These are phyloP conservation scores for Trypanosoma vivax DNA, from an alignment of 208 protist genomes.

Conservation along the genomic window DNA sequence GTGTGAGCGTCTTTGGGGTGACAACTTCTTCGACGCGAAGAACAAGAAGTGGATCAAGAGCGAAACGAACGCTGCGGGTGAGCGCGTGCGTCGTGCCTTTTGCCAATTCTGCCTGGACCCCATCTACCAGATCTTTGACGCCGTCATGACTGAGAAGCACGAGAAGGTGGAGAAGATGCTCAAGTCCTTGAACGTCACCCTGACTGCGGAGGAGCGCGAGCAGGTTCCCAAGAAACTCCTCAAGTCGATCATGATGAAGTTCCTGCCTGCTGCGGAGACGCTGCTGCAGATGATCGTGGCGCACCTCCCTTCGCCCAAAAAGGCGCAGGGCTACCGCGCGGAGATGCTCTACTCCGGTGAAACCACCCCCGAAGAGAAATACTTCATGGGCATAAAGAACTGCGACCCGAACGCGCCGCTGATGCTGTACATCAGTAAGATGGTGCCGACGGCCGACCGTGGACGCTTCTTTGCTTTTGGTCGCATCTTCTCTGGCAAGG, in stretches of 20 bases:
- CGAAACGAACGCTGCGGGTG: conserved; percentile 54
- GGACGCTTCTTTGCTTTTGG: conserved; percentile 80
- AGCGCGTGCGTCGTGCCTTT: conserved; percentile 79
- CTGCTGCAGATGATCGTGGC: conserved; percentile 98
- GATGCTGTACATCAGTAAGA: conserved; percentile 99
- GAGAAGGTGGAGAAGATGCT: conserved; percentile 95
- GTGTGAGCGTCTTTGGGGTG: conserved; percentile 96
- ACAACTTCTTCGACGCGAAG: conserved; percentile 96
- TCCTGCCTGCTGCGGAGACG: conserved; percentile 95
- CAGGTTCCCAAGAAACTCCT: conserved; percentile 92
- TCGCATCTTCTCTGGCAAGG: conserved; percentile 78
- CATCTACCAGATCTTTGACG: conserved; percentile 95
- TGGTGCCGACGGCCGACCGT: conserved; percentile 98
- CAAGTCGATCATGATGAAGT: conserved; percentile 98
- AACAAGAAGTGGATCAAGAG: conserved; percentile 76
- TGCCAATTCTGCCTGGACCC: conserved; percentile 98
- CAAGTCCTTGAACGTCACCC: conserved; percentile 85
- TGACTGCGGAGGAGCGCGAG: conserved; percentile 89
- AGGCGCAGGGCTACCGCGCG: conserved; percentile 95
- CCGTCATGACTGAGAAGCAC: conserved; percentile 93
- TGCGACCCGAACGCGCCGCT: conserved; percentile 94
- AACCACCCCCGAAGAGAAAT: conserved; percentile 87
- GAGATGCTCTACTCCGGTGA: conserved; percentile 97
- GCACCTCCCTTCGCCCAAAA: conserved; percentile 96
- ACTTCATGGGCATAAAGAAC: conserved; percentile 84